A percentile compares a stretch with the other conserved stretches of the same genome.
These are phyloP conservation scores for Hansenula lynferdii DNA, from an alignment of 1,139 yeast species.

Conservation along the genomic window DNA sequence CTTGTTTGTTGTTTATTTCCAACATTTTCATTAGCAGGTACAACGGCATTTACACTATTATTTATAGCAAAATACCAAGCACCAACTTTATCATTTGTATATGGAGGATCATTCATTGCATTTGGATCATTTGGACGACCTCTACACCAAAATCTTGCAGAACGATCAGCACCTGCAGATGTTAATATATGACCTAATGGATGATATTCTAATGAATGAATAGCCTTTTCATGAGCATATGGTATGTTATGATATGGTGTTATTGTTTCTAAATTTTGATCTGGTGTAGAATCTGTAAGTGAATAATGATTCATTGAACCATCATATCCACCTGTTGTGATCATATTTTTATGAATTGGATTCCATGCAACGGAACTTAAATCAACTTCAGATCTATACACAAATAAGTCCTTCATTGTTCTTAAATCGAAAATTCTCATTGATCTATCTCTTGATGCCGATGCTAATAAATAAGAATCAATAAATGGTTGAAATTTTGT, in stretches of 20 bases:
- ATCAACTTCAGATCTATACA: constrained; percentile 80
- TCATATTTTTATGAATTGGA: constrained; percentile 75
- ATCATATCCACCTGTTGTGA: constrained; percentile 86
- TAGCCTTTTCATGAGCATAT: constrained; percentile 90
- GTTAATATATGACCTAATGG: constrained; percentile 90
- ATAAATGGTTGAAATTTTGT: constrained; percentile 63
- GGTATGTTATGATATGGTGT: constrained; percentile 69
- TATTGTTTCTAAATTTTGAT: constrained; percentile 24
- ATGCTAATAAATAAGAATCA: constrained; percentile 61
- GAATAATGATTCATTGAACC: constrained; percentile 82
- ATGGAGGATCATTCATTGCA: constrained; percentile 78
- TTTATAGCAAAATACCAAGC: constrained; percentile 73
- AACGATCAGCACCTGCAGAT: constrained; percentile 90
- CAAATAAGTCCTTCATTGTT: constrained; percentile 70
- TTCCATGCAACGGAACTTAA: constrained; percentile 89
- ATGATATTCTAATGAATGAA: constrained; percentile 86
- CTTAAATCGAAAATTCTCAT: constrained; percentile 85
- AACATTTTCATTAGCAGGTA: constrained; percentile 23
- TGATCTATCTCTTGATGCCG: constrained; percentile 85
- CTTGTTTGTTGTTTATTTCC: constrained; percentile 8
- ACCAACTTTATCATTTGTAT: constrained; percentile 65
- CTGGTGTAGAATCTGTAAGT: constrained; percentile 38
- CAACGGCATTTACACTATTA: constrained; percentile 55
- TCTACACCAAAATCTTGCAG: constrained; percentile 94
- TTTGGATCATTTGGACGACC: constrained; percentile 87